A percentile compares a stretch with the other conserved stretches of the same genome.
These are phyloP conservation scores for Fistulinella prunicolor DNA, from an alignment of 768 basidiomycete genomes.

Conservation along the genomic window DNA sequence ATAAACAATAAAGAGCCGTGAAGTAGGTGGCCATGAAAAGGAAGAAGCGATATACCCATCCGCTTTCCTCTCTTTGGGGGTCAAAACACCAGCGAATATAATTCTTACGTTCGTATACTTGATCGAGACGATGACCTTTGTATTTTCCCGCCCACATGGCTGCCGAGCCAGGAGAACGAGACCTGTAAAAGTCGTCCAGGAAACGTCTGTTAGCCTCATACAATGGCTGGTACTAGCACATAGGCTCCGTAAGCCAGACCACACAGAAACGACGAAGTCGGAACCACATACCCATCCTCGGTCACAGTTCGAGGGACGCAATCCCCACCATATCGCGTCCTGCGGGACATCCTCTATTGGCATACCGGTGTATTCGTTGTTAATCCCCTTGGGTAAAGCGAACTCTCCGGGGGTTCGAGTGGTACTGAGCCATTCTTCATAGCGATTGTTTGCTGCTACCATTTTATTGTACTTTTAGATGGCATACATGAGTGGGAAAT, in stretches of 20 bases:
- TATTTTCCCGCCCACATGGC: slow-evolving; percentile 21
- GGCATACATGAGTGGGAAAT: too few species aligned
- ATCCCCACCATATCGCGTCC: slow-evolving; percentile 12
- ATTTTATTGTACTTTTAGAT: slow-evolving; percentile 10
- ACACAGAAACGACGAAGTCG: neutral
- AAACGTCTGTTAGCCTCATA: slow-evolving; percentile 11
- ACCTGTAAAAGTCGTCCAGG: slow-evolving; percentile 12
- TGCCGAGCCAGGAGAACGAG: slow-evolving; percentile 23
- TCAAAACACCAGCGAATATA: slow-evolving; percentile 15
- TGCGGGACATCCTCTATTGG: slow-evolving; percentile 16
- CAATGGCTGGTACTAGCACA: slow-evolving; percentile 13
- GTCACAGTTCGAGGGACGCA: neutral
- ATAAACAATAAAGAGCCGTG: neutral
- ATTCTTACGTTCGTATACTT: slow-evolving; percentile 1
- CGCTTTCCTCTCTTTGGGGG: neutral
- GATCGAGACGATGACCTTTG: slow-evolving; percentile 15
- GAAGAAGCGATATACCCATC: slow-evolving; percentile 5
- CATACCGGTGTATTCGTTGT: neutral
- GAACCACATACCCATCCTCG: slow-evolving; percentile 9
- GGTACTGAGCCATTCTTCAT: slow-evolving; percentile 16
- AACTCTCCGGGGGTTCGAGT: slow-evolving; percentile 11
- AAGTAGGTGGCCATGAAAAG: neutral
- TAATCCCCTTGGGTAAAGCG: neutral
- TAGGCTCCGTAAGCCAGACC: neutral
- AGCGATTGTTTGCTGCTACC: slow-evolving; percentile 9